Conservation (phyloP, 352 stramenopile species). For the Pythium aphanidermatum region DNA sequence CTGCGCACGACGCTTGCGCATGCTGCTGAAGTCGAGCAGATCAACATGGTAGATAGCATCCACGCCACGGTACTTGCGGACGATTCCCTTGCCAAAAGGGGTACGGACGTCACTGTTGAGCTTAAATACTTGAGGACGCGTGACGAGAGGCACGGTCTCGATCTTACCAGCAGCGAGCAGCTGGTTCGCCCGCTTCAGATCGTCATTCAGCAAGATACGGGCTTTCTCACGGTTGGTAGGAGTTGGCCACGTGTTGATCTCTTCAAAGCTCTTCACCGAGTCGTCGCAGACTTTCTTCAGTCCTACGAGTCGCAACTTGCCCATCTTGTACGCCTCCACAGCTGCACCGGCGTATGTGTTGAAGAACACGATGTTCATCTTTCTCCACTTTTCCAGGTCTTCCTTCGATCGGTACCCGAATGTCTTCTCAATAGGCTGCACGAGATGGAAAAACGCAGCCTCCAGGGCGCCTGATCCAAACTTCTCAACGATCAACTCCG, state of each 20-base stretch:
- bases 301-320: conserved; percentile 57
- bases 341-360: conserved; percentile 86
- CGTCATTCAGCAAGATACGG: conserved; percentile 58
- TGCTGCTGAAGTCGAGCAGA: conserved; percentile 53
- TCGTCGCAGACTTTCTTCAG: conserved; percentile 69
- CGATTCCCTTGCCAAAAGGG: conserved; percentile 55
- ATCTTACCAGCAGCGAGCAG: conserved; percentile 34
- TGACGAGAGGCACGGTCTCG: conserved; percentile 26
- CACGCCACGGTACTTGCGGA: conserved; percentile 58
- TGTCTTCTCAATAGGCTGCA: conserved; percentile 81
- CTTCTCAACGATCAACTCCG: conserved; percentile 84
- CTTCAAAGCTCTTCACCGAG: conserved; percentile 41
- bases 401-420: conserved; percentile 75
- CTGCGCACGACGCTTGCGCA: conserved; percentile 36
- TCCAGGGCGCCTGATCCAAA: conserved; percentile 63
- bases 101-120: conserved; percentile 56
- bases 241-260: conserved; percentile 52
- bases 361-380: conserved; percentile 91
- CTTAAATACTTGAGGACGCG: conserved; percentile 59
- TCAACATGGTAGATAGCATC: conserved; percentile 84
- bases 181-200: conserved; percentile 58
- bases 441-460: conserved; percentile 85
- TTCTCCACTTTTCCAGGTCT: conserved; percentile 67
- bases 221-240: conserved; percentile 47
- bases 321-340: conserved; percentile 64